Base-by-base conservation (phyloP, 2,329 filamentous ascomycete species). In the Xylaria sp. region DNA sequence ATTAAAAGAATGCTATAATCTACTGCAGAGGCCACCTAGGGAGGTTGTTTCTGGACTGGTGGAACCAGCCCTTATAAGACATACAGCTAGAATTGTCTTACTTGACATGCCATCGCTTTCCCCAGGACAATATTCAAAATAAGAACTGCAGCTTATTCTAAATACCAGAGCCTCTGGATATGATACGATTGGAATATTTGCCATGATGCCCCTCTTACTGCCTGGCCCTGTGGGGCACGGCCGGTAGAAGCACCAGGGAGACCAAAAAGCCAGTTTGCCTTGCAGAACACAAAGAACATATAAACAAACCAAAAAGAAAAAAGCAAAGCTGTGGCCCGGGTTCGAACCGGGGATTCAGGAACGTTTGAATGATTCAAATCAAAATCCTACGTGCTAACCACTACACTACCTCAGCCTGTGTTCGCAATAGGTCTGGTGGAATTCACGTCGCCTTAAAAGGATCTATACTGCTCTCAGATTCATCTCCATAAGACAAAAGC, bases 301-400 rank as follows among this genome's bases (percentile, higher is more conserved):
- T n/a, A 25, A 20, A 25, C 46, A 50, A 23, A 23, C 8, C 9
- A 20, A 23, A 54, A 15, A 62, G 34, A 25, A 39, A 39, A 6
- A 8, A 28, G 60, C 63, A 60, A 60, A 76, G 72, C 71, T 76
- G 69, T 64, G 63, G 65, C 72, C 73, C 69, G 68, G 74, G 71
- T 60, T 76, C 70, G 74, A 76, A 76, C 74, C 71, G 70, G 69
- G 73, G 75, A 74, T 70, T 75, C 72, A 63, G 69, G 75, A 75
- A 76, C 23, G 18, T 57, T 68, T 65, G 28, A 48, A 28, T 6
- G n/a, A 7, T 13, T 28, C 18, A 28, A 1, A 28, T 75, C 73
- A 75, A 75, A 75, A 75, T 74, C 74, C 69, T 62, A 63, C 73
- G 76, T 77, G 76, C 75, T 77, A 73, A 77, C 76, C 76, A 72